These are phyloP conservation scores for Alternaria viburni DNA, from an alignment of 2,329 filamentous ascomycete species.

Conservation along the genomic window DNA sequence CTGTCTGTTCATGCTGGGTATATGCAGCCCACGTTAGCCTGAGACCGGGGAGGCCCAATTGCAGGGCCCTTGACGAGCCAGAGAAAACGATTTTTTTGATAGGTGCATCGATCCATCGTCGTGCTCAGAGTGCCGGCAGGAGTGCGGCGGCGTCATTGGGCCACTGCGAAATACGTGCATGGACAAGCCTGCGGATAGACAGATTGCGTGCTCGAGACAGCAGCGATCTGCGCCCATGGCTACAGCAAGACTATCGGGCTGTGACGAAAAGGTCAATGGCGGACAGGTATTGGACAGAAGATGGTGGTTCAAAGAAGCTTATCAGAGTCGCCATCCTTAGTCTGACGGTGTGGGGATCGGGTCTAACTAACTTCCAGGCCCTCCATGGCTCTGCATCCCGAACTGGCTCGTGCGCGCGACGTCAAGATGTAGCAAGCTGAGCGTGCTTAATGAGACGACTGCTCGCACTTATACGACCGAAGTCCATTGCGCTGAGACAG, in stretches of 20 bases:
- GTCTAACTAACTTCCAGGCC: constrained; percentile 11
- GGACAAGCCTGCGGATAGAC: constrained; percentile 25
- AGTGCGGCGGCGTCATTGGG: constrained; percentile 27
- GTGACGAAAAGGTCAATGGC: constrained; percentile 7
- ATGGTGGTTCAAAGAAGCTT: constrained; percentile 37
- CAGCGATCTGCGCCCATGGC: constrained; percentile 16
- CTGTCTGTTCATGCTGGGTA: constrained; percentile 47
- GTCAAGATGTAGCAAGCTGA: neutral
- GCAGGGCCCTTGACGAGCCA: constrained; percentile 22
- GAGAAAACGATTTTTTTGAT: constrained; percentile 35
- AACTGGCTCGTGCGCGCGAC: constrained; percentile 14
- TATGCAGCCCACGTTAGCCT: constrained; percentile 35
- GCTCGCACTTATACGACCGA: neutral
- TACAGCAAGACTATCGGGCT: constrained; percentile 10
- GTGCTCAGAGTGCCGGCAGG: constrained; percentile 26
- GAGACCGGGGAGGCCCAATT: constrained; percentile 30
- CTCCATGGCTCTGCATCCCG: constrained; percentile 2
- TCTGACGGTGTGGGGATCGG: constrained; percentile 25
- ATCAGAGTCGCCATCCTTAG: constrained; percentile 32
- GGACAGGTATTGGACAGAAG: constrained; percentile 23
- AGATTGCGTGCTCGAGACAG: constrained; percentile 28
- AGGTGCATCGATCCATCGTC: constrained; percentile 24
- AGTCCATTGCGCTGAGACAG: neutral
- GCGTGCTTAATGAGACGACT: neutral
- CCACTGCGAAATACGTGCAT: constrained; percentile 15